Evolutionary conservation across 176 grass and related monocot genomes (phyloP).

Genomic region (Zoysia pacifica): DNA sequence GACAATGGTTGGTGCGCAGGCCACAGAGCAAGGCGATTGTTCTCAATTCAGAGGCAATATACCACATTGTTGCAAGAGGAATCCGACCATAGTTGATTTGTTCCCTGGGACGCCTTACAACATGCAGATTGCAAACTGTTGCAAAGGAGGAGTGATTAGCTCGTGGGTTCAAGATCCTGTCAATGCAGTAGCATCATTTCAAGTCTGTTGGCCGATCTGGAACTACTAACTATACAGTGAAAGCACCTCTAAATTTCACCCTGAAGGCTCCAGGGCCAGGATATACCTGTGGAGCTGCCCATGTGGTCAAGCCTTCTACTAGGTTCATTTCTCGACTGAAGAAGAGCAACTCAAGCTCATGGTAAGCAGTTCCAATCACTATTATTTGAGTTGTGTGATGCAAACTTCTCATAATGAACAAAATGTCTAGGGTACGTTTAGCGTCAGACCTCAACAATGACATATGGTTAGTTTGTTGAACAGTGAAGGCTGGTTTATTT

Average conservation of each 20-base stretch:
- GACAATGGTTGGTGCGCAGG: constrained; percentile 58
- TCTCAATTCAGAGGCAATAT: constrained; percentile 62
- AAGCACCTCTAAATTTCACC: constrained; percentile 54
- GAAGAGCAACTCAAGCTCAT: constrained; percentile 70
- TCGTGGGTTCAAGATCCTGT: constrained; percentile 69
- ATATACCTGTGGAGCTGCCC: constrained; percentile 62
- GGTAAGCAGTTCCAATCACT: constrained; percentile 38
- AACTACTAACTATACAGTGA: constrained; percentile 72
- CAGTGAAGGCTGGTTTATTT: constrained; percentile 15
- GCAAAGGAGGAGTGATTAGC: constrained; percentile 70
- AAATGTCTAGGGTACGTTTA: background rate
- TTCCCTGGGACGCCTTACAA: constrained; percentile 55
- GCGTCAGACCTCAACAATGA: background rate
- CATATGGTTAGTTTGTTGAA: background rate
- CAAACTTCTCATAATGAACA: background rate
- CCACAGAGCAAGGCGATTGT: constrained; percentile 80
- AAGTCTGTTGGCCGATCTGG: constrained; percentile 66
- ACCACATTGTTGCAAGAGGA: constrained; percentile 69
- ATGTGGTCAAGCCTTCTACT: constrained; percentile 53
- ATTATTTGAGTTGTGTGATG: background rate
- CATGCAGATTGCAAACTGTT: constrained; percentile 69
- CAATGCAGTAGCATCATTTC: constrained; percentile 59
- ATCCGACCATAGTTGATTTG: constrained; percentile 64
- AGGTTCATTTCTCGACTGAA: constrained; percentile 67
- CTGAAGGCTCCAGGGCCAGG: constrained; percentile 63